Conservation (phyloP, 2,329 filamentous ascomycete species). For the Daldinia sp. region DNA sequence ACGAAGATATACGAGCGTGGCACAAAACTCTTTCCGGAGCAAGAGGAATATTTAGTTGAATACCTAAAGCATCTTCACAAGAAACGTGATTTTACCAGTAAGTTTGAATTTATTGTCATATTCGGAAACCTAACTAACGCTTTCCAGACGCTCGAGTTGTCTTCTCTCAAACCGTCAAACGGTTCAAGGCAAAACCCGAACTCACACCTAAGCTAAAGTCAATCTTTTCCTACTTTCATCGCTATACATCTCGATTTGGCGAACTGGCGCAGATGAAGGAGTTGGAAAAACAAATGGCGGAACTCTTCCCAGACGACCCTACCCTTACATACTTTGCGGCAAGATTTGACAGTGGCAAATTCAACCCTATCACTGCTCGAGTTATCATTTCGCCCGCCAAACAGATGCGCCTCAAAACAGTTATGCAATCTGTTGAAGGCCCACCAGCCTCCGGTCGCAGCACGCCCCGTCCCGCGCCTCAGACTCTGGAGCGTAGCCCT, state of each 20-base stretch:
- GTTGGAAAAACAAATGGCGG: slow-evolving; percentile 89
- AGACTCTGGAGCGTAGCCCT: slow-evolving; percentile 53
- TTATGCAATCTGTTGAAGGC: slow-evolving; percentile 64
- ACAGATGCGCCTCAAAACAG: slow-evolving; percentile 74
- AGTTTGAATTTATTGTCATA: slow-evolving; percentile 49
- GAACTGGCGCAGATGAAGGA: slow-evolving; percentile 91
- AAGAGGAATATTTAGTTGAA: slow-evolving; percentile 91
- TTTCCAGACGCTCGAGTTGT: slow-evolving; percentile 85
- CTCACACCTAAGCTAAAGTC: slow-evolving; percentile 78
- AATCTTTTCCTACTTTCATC: slow-evolving; percentile 90
- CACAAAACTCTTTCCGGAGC: slow-evolving; percentile 90
- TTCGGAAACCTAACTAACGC: slow-evolving; percentile 31
- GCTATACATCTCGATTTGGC: slow-evolving; percentile 93
- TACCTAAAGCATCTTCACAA: slow-evolving; percentile 95
- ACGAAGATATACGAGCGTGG: slow-evolving; percentile 97
- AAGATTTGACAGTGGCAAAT: slow-evolving; percentile 76
- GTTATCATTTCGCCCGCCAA: slow-evolving; percentile 82
- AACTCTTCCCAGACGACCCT: slow-evolving; percentile 90
- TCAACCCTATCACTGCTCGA: slow-evolving; percentile 83
- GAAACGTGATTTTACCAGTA: slow-evolving; percentile 92
- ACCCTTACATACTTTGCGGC: slow-evolving; percentile 77
- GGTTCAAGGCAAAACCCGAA: slow-evolving; percentile 79
- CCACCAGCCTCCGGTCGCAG: slow-evolving; percentile 52
- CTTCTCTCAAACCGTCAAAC: slow-evolving; percentile 92
- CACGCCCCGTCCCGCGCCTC: slow-evolving; percentile 52